Evolutionary conservation across 345 rosid species (phyloP), one percentile per base, ranked within the genome.

Genomic region (Moringa oleifera): DNA sequence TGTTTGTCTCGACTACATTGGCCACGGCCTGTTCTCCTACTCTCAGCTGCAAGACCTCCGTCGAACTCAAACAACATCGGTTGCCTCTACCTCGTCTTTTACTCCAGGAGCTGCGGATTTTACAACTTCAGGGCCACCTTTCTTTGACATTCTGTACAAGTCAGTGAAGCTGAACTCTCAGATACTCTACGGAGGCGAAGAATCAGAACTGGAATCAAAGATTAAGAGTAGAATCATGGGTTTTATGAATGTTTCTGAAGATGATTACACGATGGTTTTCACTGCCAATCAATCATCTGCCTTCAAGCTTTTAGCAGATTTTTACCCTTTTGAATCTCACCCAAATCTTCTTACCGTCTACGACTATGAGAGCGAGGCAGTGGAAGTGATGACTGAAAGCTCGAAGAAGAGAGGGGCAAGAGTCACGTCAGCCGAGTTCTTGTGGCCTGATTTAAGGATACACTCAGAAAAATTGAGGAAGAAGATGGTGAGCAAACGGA

Each of bases 1-100:
- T 41, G 90, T 85, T 47, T 82, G 84, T 61, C 82, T 91, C 25
- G 85, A 86, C 68, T 82, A 88, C 69, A 53, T 70, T 18, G 85
- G 82, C 51, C 90, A 81, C 54, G 90, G 97, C 17, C 80, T 94
- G 65, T 94, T 88, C 80, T 94, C 96, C 0, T 86, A 80, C 64
- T 76, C 83, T 0, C 91, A 89, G 65, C 68, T 73, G 51, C 41
- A 60, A 33, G 23, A 9, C 33, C 68, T 24, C 8, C 17, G 0
- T 52, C 53, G 46, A 33, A 46, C 37, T 9, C 21, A 72, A 49
- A 5, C 45, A 25, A 18, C 28, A 0, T 31, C n/a, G 19, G 19
- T 58, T 25, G 62, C 74, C 4, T 67, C 67, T n/a, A 54, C 80
- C 0, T 54, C 85, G 1, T 63, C 81, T 51, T 52, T 77, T 46